Percentiles rank a stretch among this genome's conserved stretches.
These are phyloP conservation scores for Middelhovenomyces tepae DNA, from an alignment of 805 yeast genomes.

Conservation along the genomic window DNA sequence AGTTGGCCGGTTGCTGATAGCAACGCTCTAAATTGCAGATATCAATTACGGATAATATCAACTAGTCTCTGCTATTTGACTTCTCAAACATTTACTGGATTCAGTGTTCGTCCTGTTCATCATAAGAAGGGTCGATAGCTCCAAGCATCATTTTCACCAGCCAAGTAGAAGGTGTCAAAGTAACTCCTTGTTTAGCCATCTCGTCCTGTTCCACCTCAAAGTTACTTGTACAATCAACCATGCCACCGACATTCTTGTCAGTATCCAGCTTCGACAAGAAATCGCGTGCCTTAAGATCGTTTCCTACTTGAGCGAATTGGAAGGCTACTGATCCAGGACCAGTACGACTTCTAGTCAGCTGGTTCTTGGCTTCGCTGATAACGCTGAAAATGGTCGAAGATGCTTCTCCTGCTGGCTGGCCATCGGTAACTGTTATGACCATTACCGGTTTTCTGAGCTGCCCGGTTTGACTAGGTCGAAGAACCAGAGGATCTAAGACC, in stretches of 20 bases:
- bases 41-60: too few species aligned
- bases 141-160: slow-evolving; percentile 23
- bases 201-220: slow-evolving; percentile 26
- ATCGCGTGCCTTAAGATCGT: slow-evolving; percentile 23
- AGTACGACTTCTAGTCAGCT: slow-evolving; percentile 16
- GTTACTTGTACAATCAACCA: slow-evolving; percentile 24
- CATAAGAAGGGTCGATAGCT: slow-evolving; percentile 24
- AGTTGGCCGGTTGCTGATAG: too few species aligned
- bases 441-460: slow-evolving; percentile 23
- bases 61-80: too few species aligned
- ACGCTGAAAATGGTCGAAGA: slow-evolving; percentile 17
- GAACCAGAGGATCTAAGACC: slow-evolving; percentile 23
- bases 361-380: slow-evolving; percentile 19
- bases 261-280: slow-evolving; percentile 22
- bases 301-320: slow-evolving; percentile 28
- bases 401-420: slow-evolving; percentile 27
- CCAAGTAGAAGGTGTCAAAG: slow-evolving; percentile 24
- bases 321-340: slow-evolving; percentile 25
- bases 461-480: slow-evolving; percentile 17
- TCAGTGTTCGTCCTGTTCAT: slow-evolving; percentile 26
- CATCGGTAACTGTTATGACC: slow-evolving; percentile 25
- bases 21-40: too few species aligned
- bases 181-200: slow-evolving; percentile 24
- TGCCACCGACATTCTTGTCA: slow-evolving; percentile 21
- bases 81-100: slow-evolving; percentile 4